phyloP scores from a whole-genome alignment of 345 rosid species.

The Citrus trifoliata region DNA sequence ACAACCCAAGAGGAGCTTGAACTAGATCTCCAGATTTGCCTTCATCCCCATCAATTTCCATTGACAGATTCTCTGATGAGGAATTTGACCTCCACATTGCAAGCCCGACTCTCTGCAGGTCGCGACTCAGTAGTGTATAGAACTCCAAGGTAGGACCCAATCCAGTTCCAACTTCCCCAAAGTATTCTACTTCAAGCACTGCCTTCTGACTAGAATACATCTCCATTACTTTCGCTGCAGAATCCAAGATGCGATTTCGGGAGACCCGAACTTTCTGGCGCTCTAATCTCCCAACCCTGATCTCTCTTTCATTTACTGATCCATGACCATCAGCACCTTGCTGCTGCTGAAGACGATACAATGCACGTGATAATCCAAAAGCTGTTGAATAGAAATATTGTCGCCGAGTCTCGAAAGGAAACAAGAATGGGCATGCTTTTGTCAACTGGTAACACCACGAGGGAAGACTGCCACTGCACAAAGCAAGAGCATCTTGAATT shows the following conservation, averaged over 20 bases:
- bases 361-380: conserved; percentile 96
- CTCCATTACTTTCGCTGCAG: conserved; percentile 99
- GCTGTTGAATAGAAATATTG: conserved; percentile 98
- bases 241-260: conserved; percentile 91
- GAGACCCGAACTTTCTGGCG: conserved; percentile 99
- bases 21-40: conserved; percentile 51
- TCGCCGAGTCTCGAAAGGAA: conserved; percentile 95
- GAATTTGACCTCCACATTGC: conserved; percentile 93
- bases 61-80: conserved; percentile 38
- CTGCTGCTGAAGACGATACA: conserved; percentile 97
- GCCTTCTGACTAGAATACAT: conserved; percentile 99
- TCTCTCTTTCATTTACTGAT: conserved; percentile 79
- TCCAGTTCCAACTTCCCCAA: conserved; percentile 99
- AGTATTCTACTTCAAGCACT: conserved; percentile 98
- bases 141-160: conserved; percentile 98
- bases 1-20: conserved; percentile 84
- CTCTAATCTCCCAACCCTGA: conserved; percentile 91
- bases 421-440: conserved; percentile 92
- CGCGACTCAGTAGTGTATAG: conserved; percentile 93
- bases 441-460: conserved; percentile 98
- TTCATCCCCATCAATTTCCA: conserved; percentile 63
- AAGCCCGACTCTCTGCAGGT: conserved; percentile 75
- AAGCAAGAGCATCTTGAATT: conserved; percentile 97
- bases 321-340: conserved; percentile 98
- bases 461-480: conserved; percentile 98